phyloP scores from a whole-genome alignment of 2,329 filamentous ascomycete species.

The Ascochyta fabae region DNA sequence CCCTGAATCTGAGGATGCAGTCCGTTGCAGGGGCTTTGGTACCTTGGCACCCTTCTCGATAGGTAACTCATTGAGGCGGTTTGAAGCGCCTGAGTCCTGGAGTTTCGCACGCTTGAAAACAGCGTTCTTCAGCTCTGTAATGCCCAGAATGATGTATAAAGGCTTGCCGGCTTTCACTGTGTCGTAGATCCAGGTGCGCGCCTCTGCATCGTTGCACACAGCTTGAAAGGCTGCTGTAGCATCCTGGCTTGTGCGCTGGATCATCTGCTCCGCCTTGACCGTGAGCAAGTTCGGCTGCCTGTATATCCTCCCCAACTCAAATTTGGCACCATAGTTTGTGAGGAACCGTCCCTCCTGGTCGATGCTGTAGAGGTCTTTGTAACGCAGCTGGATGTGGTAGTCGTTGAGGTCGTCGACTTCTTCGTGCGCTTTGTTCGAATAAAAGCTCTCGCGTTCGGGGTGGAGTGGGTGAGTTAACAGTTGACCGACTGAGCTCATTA shows the following conservation, averaged over 20 bases:
- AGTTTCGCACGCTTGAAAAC: constrained; percentile 47
- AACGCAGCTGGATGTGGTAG: constrained; percentile 49
- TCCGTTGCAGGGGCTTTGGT: constrained; percentile 35
- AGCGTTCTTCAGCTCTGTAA: constrained; percentile 49
- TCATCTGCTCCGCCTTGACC: constrained; percentile 48
- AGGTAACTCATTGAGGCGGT: constrained; percentile 40
- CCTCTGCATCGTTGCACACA: constrained; percentile 44
- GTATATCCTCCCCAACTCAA: constrained; percentile 47
- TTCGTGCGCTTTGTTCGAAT: constrained; percentile 41
- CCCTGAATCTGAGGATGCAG: constrained; percentile 25
- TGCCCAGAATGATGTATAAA: constrained; percentile 44
- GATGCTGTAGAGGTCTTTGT: constrained; percentile 48
- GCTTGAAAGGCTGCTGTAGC: constrained; percentile 39
- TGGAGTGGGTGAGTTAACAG: constrained; percentile 47
- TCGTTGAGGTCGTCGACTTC: constrained; percentile 48
- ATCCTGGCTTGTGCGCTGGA: constrained; percentile 43
- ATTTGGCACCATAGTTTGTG: constrained; percentile 48
- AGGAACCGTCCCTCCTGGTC: constrained; percentile 48
- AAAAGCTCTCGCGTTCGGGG: constrained; percentile 47
- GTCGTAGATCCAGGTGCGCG: constrained; percentile 41
- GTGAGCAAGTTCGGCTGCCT: constrained; percentile 47
- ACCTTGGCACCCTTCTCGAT: constrained; percentile 45
- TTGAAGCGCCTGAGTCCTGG: constrained; percentile 45
- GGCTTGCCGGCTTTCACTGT: constrained; percentile 37
- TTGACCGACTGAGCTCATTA: constrained; percentile 40